phyloP scores from a whole-genome alignment of 106 monocot genomes.

The Acorus gramineus region DNA sequence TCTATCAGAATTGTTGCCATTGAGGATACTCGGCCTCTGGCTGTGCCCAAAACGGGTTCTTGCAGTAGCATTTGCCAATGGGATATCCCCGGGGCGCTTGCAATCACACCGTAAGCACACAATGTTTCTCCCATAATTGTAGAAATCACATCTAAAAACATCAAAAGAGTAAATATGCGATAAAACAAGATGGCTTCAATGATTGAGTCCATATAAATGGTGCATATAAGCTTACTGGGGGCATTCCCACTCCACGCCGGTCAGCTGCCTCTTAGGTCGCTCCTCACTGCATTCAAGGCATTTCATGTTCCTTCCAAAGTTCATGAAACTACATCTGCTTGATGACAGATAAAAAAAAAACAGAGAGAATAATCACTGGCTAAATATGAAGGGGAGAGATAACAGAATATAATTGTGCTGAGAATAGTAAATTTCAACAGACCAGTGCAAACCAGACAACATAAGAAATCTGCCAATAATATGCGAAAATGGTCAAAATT shows the following conservation, averaged over 20 bases:
- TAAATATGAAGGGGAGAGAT: neutral
- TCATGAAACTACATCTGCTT: slow-evolving; percentile 93
- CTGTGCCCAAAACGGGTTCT: slow-evolving; percentile 3
- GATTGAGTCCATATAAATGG: neutral
- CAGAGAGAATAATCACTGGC: neutral
- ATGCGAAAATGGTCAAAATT: too few relatives aligned
- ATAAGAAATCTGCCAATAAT: too few relatives aligned
- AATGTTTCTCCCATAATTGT: slow-evolving; percentile 78
- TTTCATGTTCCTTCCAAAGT: slow-evolving; percentile 69
- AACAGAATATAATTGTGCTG: too few relatives aligned
- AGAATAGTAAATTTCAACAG: too few relatives aligned
- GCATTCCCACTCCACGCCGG: slow-evolving; percentile 96
- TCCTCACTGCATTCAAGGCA: slow-evolving; percentile 80
- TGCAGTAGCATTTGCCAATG: slow-evolving; percentile 3
- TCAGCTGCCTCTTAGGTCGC: slow-evolving; percentile 59
- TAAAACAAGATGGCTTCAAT: neutral
- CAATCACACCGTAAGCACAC: slow-evolving; percentile 89
- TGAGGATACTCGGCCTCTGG: slow-evolving; percentile 14
- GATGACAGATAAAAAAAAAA: slow-evolving; percentile 4
- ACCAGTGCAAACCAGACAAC: too few relatives aligned
- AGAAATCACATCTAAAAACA: slow-evolving; percentile 67
- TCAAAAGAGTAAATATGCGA: neutral
- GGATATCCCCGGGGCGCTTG: slow-evolving; percentile 47
- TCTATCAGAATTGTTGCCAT: slow-evolving; percentile 17
- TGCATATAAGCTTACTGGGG: slow-evolving; percentile 69